These are phyloP conservation scores for Salix purpurea DNA, from an alignment of 345 rosid species.

Conservation along the genomic window DNA sequence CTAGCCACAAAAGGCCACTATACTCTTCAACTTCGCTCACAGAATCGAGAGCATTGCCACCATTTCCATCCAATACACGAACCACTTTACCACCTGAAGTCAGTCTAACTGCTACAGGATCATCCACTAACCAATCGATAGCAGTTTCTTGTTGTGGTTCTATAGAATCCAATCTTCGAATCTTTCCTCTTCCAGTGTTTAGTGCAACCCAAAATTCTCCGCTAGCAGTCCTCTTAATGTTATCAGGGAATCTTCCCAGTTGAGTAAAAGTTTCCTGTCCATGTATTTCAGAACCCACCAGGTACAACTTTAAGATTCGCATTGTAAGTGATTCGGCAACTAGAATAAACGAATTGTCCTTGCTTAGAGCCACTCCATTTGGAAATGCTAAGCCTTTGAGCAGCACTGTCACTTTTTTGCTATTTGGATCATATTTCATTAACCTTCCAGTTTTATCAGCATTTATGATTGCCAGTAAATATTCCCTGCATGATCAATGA, in stretches of 20 bases:
- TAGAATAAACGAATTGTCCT: constrained; percentile 49
- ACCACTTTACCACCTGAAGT: constrained; percentile 50
- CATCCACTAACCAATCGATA: constrained; percentile 38
- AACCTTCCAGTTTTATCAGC: constrained; percentile 61
- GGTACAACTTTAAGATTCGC: constrained; percentile 47
- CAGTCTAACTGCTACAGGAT: constrained; percentile 47
- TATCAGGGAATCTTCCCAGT: constrained; percentile 67
- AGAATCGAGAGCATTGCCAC: constrained; percentile 31
- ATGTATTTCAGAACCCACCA: constrained; percentile 38
- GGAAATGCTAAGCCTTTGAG: constrained; percentile 55
- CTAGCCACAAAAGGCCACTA: constrained; percentile 62
- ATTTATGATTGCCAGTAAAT: constrained; percentile 39
- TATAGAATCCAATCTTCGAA: background rate
- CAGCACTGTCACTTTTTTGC: constrained; percentile 52
- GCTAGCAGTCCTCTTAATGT: constrained; percentile 42
- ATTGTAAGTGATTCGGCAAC: constrained; percentile 47
- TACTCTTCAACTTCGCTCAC: constrained; percentile 76
- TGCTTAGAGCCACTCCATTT: constrained; percentile 70
- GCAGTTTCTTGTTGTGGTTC: background rate
- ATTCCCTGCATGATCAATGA: constrained; percentile 39
- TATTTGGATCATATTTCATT: constrained; percentile 51
- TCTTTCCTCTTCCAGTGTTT: constrained; percentile 35
- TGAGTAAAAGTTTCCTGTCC: constrained; percentile 42
- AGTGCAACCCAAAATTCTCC: constrained; percentile 69
- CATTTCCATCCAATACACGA: constrained; percentile 49